Conservation (phyloP, 306 rosid species). For the Sicyos baderoa region DNA sequence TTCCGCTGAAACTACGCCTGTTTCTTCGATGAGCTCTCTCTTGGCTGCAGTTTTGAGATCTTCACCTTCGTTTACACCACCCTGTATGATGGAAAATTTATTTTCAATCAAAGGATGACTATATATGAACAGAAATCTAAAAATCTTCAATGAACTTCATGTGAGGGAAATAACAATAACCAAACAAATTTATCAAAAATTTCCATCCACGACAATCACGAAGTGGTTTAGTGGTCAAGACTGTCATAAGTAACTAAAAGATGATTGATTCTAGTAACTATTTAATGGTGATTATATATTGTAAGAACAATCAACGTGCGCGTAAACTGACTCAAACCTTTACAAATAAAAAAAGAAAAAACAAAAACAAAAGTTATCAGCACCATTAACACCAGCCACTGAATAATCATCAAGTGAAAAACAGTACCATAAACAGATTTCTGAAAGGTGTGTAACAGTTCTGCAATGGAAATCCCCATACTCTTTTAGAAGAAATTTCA, state of each 20-base stretch:
- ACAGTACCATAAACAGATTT: not conserved
- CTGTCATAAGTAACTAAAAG: too few relatives aligned
- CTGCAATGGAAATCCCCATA: too few relatives aligned
- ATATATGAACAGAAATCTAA: not conserved
- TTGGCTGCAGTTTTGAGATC: constrained; percentile 72
- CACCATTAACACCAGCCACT: not conserved
- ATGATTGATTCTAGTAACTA: too few relatives aligned
- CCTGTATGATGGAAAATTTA: constrained; percentile 27
- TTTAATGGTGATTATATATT: too few relatives aligned
- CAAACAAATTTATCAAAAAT: not conserved
- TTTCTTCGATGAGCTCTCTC: constrained; percentile 76
- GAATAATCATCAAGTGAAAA: not conserved
- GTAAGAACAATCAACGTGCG: too few relatives aligned
- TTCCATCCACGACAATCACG: not conserved
- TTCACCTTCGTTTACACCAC: constrained; percentile 81
- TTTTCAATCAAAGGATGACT: not conserved
- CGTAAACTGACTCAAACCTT: too few relatives aligned
- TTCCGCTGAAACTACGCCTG: constrained; percentile 77
- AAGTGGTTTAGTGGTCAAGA: too few relatives aligned
- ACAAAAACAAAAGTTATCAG: too few relatives aligned
- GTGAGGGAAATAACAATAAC: not conserved
- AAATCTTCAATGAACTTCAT: not conserved
- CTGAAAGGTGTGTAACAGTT: too few relatives aligned
- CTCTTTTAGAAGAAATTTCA: too few relatives aligned
- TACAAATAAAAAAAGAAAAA: too few relatives aligned